phyloP scores from a whole-genome alignment of 768 basidiomycete species.

The Serendipita sp. region DNA sequence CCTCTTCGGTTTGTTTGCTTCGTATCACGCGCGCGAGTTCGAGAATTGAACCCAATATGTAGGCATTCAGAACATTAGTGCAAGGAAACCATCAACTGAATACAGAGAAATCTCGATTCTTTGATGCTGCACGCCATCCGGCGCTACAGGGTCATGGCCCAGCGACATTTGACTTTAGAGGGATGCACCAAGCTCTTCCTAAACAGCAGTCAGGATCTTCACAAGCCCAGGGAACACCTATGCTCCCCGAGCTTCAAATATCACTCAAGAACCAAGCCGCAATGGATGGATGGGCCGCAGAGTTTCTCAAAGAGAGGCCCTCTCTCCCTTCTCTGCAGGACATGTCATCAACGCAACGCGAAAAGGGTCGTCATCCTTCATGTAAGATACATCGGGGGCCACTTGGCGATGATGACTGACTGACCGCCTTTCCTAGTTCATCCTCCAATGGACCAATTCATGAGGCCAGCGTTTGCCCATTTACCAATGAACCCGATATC shows the following conservation, averaged over 20 bases:
- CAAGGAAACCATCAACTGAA: constrained; percentile 27
- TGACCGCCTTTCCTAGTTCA: not conserved
- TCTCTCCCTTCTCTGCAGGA: not conserved
- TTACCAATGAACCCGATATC: not conserved
- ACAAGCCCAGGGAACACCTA: not conserved
- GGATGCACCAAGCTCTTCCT: constrained; percentile 6
- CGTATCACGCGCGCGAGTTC: constrained; percentile 8
- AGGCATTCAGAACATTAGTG: constrained; percentile 49
- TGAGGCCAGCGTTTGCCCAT: not conserved
- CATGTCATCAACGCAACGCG: not conserved
- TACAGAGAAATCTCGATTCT: constrained; percentile 60
- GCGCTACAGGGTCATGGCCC: not conserved
- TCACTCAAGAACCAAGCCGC: not conserved
- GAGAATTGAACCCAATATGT: not conserved
- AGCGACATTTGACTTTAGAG: constrained; percentile 8
- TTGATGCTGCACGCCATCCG: constrained; percentile 18
- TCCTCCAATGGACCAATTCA: not conserved
- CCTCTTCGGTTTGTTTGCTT: constrained; percentile 37
- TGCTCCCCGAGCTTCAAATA: not conserved
- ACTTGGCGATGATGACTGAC: not conserved
- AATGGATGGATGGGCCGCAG: constrained; percentile 9
- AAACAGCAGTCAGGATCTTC: not conserved
- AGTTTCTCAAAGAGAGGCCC: constrained; percentile 8
- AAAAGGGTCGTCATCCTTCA: not conserved
- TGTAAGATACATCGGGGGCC: not conserved